Conservation (phyloP, 75 land plant genomes). For the Cupressus sempervirens region DNA sequence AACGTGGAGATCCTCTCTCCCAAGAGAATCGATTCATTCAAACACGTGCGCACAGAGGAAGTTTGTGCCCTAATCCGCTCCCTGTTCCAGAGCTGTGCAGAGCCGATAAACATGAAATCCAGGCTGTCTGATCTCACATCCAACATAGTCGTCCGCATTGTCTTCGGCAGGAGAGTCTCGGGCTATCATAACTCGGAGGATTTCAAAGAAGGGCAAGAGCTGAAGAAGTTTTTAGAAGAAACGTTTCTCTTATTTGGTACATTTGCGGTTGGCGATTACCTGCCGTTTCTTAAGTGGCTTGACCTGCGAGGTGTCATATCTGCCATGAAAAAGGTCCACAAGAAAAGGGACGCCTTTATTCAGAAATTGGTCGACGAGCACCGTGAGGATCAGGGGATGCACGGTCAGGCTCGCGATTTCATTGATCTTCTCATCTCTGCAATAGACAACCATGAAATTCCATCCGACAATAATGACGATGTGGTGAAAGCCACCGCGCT, state of each 20-base stretch:
- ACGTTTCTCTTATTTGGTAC: conserved; percentile 7
- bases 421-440: conserved; percentile 31
- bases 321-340: conserved; percentile 17
- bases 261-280: conserved; percentile 20
- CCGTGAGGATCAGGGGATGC: not conserved
- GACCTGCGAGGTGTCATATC: not conserved
- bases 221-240: conserved; percentile 18
- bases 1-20: conserved; percentile 17
- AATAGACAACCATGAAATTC: conserved; percentile 4
- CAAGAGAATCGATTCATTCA: conserved; percentile 16
- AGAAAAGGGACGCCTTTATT: conserved; percentile 23
- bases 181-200: not conserved
- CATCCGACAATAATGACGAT: no score
- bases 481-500: no score
- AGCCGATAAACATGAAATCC: no score
- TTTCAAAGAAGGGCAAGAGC: not conserved
- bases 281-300: conserved; percentile 21
- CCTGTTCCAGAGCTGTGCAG: no score
- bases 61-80: not conserved
- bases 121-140: no score
- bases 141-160: no score
- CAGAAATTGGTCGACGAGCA: conserved; percentile 33
- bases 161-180: not conserved
- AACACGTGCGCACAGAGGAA: conserved; percentile 10
- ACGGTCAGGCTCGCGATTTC: not conserved